Percentiles rank a stretch among this genome's conserved stretches.
Conservation (phyloP, 306 rosid species). For the Macrotyloma uniflorum region DNA sequence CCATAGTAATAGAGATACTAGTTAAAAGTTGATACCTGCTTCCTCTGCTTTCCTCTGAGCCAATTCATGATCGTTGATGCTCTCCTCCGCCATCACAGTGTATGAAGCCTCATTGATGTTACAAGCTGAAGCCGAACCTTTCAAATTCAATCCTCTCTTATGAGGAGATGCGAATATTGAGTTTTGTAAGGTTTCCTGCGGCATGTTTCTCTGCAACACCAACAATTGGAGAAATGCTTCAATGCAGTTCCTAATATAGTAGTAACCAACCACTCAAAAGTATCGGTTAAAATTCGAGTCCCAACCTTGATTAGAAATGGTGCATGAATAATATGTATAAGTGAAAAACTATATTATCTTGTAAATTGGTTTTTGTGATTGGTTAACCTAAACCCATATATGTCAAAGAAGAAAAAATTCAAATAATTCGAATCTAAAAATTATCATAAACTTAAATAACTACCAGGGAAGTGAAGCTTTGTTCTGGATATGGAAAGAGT, state of each 20-base stretch:
- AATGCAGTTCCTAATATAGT: background rate
- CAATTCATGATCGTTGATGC: constrained; percentile 81
- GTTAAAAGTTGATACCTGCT: constrained; percentile 61
- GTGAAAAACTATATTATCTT: too few species aligned
- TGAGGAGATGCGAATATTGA: constrained; percentile 61
- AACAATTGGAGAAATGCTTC: background rate
- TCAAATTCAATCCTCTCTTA: constrained; percentile 82
- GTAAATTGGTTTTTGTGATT: background rate
- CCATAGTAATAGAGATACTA: background rate
- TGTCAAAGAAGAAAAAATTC: background rate
- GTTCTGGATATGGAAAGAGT: constrained; percentile 23
- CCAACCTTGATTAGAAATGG: background rate
- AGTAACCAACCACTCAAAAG: background rate
- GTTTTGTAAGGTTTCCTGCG: constrained; percentile 56
- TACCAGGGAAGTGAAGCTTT: constrained; percentile 28
- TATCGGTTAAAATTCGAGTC: background rate
- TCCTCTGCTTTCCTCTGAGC: constrained; percentile 99
- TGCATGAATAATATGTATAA: too few species aligned
- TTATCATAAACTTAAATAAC: background rate
- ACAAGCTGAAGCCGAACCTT: constrained; percentile 42
- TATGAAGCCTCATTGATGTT: constrained; percentile 48
- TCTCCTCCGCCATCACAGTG: constrained; percentile 60
- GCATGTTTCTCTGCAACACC: constrained; percentile 57
- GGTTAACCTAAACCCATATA: background rate
- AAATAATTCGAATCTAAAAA: background rate